A percentile compares a stretch with the other conserved stretches of the same genome.
Conservation (phyloP, 2,329 filamentous ascomycete species). For the Neodidymelliopsis sp. region DNA sequence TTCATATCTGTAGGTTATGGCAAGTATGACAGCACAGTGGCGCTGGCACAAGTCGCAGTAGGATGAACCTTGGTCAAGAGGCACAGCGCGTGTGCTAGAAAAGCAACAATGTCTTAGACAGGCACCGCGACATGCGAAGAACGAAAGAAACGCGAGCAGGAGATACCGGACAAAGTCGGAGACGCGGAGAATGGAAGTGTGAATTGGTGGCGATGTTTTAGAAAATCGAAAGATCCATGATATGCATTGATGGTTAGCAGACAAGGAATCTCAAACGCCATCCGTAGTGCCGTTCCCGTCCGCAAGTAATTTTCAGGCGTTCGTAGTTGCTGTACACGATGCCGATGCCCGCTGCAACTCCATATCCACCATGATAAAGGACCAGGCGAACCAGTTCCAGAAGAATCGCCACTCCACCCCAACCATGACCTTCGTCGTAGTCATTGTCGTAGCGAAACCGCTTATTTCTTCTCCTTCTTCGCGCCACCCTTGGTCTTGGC, state of each 20-base stretch:
- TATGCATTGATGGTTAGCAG: slow-evolving; percentile 52
- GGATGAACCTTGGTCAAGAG: too few relatives aligned
- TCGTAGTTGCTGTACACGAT: slow-evolving; percentile 49
- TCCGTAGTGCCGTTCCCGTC: slow-evolving; percentile 47
- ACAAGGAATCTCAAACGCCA: slow-evolving; percentile 51
- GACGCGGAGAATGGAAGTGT: neutral
- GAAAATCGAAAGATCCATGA: slow-evolving; percentile 47
- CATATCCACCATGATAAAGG: slow-evolving; percentile 44
- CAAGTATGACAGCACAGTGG: too few relatives aligned
- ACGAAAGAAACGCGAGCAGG: too few relatives aligned
- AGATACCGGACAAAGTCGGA: neutral
- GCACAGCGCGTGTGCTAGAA: too few relatives aligned
- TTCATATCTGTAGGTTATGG: too few relatives aligned
- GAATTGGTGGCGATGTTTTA: slow-evolving; percentile 16
- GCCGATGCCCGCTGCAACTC: slow-evolving; percentile 48
- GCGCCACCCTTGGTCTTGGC: slow-evolving; percentile 97
- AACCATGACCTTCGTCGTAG: slow-evolving; percentile 40
- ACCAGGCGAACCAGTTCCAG: slow-evolving; percentile 42
- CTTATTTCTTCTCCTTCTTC: slow-evolving; percentile 82
- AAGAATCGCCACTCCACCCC: slow-evolving; percentile 43
- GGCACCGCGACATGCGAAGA: too few relatives aligned
- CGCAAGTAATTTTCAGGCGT: slow-evolving; percentile 50
- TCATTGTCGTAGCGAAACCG: slow-evolving; percentile 38
- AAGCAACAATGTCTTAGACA: too few relatives aligned
- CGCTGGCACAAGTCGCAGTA: too few relatives aligned